Conservation (phyloP, 1,284 basidiomycete genomes). For the Anthracocystis panici-leucophaei region DNA sequence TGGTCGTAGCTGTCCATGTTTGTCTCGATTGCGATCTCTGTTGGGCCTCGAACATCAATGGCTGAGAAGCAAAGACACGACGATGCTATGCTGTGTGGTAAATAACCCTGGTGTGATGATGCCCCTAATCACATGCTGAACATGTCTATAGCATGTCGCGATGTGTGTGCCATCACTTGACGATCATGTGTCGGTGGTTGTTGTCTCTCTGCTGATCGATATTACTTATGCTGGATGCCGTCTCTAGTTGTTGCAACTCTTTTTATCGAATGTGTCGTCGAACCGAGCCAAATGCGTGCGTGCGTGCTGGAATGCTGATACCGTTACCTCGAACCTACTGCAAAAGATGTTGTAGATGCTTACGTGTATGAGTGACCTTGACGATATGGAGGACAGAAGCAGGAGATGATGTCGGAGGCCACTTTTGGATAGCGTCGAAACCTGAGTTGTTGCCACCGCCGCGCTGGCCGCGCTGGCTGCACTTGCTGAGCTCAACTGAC, state of each 20-base stretch:
- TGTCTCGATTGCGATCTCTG: neutral
- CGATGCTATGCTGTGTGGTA: neutral
- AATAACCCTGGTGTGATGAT: neutral
- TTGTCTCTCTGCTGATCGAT: neutral
- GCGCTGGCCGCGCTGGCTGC: neutral
- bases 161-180: neutral
- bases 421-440: slow-evolving; percentile 33
- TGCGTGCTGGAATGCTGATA: neutral
- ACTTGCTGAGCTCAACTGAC: neutral
- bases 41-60: neutral
- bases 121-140: neutral
- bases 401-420: slow-evolving; percentile 22
- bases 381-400: slow-evolving; percentile 52
- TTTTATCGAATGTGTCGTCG: slow-evolving; percentile 7
- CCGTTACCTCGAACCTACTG: neutral
- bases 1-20: too few species aligned
- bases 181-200: neutral
- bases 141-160: too few species aligned
- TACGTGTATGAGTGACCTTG: slow-evolving; percentile 53
- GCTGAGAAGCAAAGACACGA: neutral
- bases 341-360: slow-evolving; percentile 34
- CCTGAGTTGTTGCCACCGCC: neutral
- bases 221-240: neutral
- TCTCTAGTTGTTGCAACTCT: slow-evolving; percentile 4
- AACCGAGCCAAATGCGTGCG: slow-evolving; percentile 15